Conservation (phyloP, 2,329 filamentous ascomycete species). For the Hymenoscyphus linearis region DNA sequence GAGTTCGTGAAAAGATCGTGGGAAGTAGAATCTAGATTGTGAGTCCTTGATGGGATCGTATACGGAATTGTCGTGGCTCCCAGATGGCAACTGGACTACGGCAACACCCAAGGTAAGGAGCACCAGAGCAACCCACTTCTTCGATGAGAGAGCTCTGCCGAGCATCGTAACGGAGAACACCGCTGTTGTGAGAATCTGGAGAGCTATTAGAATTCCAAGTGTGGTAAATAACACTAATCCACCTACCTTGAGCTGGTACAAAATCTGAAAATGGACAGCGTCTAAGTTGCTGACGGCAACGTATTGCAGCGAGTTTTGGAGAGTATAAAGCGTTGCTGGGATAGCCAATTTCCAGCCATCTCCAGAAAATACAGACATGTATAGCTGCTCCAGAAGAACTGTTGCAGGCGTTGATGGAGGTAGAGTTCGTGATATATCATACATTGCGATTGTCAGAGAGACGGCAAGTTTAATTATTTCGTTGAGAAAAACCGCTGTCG, state of each 20-base stretch:
- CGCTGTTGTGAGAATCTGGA: constrained; percentile 75
- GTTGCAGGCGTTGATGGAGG: constrained; percentile 76
- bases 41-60: constrained; percentile 59
- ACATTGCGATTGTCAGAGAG: constrained; percentile 79
- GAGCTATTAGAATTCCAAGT: constrained; percentile 10
- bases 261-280: constrained; percentile 86
- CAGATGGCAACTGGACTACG: constrained; percentile 73
- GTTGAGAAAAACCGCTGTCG: constrained; percentile 88
- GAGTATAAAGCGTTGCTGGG: constrained; percentile 79
- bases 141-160: constrained; percentile 60
- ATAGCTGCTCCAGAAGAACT: constrained; percentile 73
- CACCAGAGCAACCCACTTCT: constrained; percentile 76
- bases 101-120: constrained; percentile 77
- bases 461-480: constrained; percentile 87
- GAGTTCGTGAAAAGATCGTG: constrained; percentile 72
- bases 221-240: neutral
- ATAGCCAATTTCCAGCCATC: constrained; percentile 95
- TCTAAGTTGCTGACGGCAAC: constrained; percentile 86
- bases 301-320: constrained; percentile 93
- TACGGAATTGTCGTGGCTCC: constrained; percentile 43
- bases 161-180: constrained; percentile 80
- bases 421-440: constrained; percentile 74
- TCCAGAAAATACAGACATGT: constrained; percentile 74
- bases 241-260: constrained; percentile 81
- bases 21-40: constrained; percentile 56